Base-by-base conservation (phyloP, 257 asterid species). In the Vinca minor region DNA sequence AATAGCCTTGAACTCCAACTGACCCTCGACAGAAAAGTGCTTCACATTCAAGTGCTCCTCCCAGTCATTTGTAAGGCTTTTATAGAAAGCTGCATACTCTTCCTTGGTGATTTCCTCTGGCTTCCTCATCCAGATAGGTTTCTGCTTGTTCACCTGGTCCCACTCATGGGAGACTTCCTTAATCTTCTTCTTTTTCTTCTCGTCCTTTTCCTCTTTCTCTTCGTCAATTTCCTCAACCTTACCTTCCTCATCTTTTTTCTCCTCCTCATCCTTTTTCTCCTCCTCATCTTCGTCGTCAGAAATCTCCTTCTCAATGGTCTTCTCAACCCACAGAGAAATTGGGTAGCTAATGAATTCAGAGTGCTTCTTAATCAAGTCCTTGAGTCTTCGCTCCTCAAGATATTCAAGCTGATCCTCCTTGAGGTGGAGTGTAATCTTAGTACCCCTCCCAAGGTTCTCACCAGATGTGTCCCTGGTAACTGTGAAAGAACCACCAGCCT, bases 21-120 rank as follows among this genome's bases (percentile, higher is more conserved):
- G 88, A 2, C 88, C 88, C 57, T 83, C 88, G 39, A 83, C 88
- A 8, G 88, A 83, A 38, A 83, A 83, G 53, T 83, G 88, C 65
- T 83, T 83, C 28, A 83, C 88, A 21, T 75, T 73, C 72, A 83
- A 56, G 49, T 83, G 88, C 31, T 83, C 88, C 48, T 83, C 88
- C 88, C 88, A 83, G 13, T 83, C 88, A 46, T 83, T 83, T 14
- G 88, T 83, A 7, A 83, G 75, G 46, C 85, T 79, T 72, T 83
- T 83, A 62, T 83, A 83, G 74, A 83, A 83, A 54, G 88, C 85
- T 6, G 85, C 77, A 64, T 83, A 83, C 56, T 83, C 88, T 20
- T 83, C 88, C 74, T 83, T 83, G 0, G 80, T 83, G 36, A 83
- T 83, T 62, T 83, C 88, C 46, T 83, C 88, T 2, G 88, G 85